Percentiles rank a stretch among this genome's conserved stretches.
phyloP scores from a whole-genome alignment of 169 alveolate species.

The Eimeria zaria region DNA sequence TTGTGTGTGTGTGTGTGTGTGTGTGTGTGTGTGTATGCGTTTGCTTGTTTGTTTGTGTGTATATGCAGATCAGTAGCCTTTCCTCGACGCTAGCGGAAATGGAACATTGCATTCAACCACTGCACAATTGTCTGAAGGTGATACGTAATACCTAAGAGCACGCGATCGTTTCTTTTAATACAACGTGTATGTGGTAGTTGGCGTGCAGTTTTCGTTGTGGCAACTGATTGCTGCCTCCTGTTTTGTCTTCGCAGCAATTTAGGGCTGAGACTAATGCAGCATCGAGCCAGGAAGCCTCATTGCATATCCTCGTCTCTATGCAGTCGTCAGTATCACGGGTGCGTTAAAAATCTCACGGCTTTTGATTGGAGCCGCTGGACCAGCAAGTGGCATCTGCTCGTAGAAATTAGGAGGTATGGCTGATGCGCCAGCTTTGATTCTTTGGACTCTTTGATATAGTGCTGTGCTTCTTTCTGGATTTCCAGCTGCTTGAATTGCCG shows the following conservation, averaged over 20 bases:
- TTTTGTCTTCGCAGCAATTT: conserved; percentile 40
- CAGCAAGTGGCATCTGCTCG: not conserved
- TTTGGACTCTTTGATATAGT: not conserved
- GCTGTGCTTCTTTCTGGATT: not conserved
- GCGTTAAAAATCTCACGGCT: not conserved
- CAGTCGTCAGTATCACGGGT: conserved; percentile 60
- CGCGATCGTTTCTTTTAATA: not conserved
- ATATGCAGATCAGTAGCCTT: not conserved
- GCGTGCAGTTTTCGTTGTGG: not conserved
- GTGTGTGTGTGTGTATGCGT: too few species aligned
- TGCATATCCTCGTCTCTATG: conserved; percentile 51
- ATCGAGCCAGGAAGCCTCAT: conserved; percentile 52
- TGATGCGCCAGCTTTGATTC: not conserved
- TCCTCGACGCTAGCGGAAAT: conserved; percentile 48
- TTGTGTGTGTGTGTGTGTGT: too few species aligned
- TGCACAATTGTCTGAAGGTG: conserved; percentile 66
- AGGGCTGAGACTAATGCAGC: conserved; percentile 58
- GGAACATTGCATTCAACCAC: conserved; percentile 57
- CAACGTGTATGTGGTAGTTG: not conserved
- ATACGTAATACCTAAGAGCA: not conserved
- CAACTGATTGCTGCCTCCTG: not conserved
- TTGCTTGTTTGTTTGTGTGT: too few species aligned
- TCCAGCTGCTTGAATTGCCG: conserved; percentile 67
- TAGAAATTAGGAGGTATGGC: not conserved
- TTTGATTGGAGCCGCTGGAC: not conserved